Base-by-base conservation (phyloP, 176 grass and related monocot genomes). In the Secale cereale region DNA sequence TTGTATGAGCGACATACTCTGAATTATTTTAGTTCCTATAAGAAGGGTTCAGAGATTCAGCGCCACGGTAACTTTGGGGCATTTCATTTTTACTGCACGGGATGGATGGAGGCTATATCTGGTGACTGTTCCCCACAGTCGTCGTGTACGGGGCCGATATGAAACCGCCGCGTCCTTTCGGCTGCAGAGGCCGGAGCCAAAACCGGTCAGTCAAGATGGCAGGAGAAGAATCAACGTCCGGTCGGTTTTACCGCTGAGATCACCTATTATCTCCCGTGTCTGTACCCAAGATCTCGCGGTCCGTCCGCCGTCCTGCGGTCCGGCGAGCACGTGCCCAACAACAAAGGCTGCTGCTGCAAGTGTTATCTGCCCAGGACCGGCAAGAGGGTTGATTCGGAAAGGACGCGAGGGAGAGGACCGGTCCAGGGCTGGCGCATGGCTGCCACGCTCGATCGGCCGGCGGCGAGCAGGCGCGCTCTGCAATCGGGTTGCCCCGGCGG, bases 201-300 rank as follows among this genome's bases (percentile, higher is more conserved):
- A 78, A 74, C 65, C 70, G 75, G 59, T 25, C 59, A 15, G 60
- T 90, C 76, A 90, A 87, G 74, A 83, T 73, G 61, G 45, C 28
- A 29, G 80, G 22, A 80, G 80, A 74, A 79, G 85, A 87, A 87
- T 87, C 84, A 83, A 60, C 27, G 19, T 66, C 46, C 74, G 68
- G 36, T 56, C 45, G 35, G 85, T 83, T 83, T 87, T 83, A 90
- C 30, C 82, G 60, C 75, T 84, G 85, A 84, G 35, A 83, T 87
- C 80, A 59, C 36, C 80, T 69, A 73, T 86, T 90, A 74, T 87
- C 26, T 75, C 46, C 59, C 59, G 74, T 87, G 75, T 48, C 35
- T 73, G 75, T 86, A 67, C 84, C 83, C 33, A 59, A 66, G 79
- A 86, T 86, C 59, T 61, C 83, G 70, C 70, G 17, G 32, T 67